phyloP scores from a whole-genome alignment of 2,329 filamentous ascomycete species.

The Colletotrichum sp. region DNA sequence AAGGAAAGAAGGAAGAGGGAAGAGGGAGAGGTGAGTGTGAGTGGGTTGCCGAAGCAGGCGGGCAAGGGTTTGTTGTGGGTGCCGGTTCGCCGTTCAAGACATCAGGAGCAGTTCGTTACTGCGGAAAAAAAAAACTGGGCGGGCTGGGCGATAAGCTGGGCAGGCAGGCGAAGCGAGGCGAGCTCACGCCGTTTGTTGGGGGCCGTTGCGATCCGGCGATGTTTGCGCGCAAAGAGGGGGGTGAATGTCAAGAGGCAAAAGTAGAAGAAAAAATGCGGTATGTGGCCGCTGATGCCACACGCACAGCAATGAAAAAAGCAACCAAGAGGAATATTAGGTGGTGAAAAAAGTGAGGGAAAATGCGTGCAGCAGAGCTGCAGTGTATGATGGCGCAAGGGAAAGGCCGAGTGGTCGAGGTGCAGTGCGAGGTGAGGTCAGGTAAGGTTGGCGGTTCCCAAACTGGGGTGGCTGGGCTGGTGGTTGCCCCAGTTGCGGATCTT shows the following conservation, averaged over 20 bases:
- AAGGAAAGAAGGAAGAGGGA: constrained; percentile 12
- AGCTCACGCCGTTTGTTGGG: constrained; percentile 1
- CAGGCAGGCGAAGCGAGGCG: neutral
- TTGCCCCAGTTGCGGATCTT: constrained; percentile 19
- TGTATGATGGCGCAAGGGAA: constrained; percentile 3
- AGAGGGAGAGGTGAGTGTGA: constrained; percentile 6
- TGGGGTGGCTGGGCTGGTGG: constrained; percentile 18
- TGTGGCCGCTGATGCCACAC: constrained; percentile 10
- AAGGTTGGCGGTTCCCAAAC: constrained; percentile 16
- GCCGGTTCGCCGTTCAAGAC: constrained; percentile 18
- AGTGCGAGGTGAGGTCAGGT: neutral
- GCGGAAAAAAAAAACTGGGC: constrained; percentile 16
- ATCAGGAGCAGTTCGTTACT: constrained; percentile 20
- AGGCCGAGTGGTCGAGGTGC: constrained; percentile 4
- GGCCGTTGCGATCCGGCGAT: constrained; percentile 13
- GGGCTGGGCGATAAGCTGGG: constrained; percentile 17
- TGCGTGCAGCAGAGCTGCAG: neutral
- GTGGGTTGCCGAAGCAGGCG: constrained; percentile 19
- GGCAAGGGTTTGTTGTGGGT: constrained; percentile 22
- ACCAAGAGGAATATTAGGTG: neutral
- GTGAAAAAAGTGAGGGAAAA: neutral
- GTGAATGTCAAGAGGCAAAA: neutral
- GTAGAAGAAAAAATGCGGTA: neutral
- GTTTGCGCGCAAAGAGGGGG: neutral
- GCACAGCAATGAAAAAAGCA: constrained; percentile 8